phyloP scores from a whole-genome alignment of 2,329 filamentous ascomycete species.

The Penicillium polonicum region DNA sequence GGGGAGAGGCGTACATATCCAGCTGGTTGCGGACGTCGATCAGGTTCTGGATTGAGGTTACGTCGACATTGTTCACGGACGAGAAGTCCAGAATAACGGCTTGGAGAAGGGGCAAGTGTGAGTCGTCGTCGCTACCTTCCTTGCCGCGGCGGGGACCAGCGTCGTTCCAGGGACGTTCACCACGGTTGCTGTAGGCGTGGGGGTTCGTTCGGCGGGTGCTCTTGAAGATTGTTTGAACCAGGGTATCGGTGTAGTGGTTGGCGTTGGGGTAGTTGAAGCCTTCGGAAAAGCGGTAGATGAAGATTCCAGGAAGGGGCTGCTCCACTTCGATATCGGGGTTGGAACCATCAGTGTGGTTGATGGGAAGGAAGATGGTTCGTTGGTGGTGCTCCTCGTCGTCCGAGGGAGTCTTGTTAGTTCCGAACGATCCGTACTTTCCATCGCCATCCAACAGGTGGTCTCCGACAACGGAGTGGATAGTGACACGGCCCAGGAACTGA shows the following conservation, averaged over 20 bases:
- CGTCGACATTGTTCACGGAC: constrained; percentile 88
- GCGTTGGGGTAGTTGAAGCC: constrained; percentile 97
- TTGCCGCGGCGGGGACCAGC: constrained; percentile 68
- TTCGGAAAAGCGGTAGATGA: constrained; percentile 93
- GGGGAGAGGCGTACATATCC: constrained; percentile 76
- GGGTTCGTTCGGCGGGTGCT: constrained; percentile 75
- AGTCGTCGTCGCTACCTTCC: constrained; percentile 46
- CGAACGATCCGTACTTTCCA: constrained; percentile 59
- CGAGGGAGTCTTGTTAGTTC: constrained; percentile 22
- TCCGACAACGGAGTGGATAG: constrained; percentile 78
- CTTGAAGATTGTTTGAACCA: constrained; percentile 66
- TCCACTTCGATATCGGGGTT: constrained; percentile 81
- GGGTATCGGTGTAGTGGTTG: constrained; percentile 79
- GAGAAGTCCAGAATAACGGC: constrained; percentile 94
- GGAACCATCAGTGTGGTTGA: constrained; percentile 84
- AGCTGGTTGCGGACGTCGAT: constrained; percentile 95
- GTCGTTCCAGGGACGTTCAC: constrained; percentile 93
- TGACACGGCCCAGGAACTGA: constrained; percentile 77
- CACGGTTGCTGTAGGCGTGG: constrained; percentile 61
- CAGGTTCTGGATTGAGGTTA: constrained; percentile 86
- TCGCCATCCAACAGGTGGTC: constrained; percentile 70
- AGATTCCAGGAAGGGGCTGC: constrained; percentile 83
- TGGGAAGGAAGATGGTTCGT: constrained; percentile 81
- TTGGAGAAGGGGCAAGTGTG: constrained; percentile 66
- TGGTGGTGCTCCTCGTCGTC: constrained; percentile 51